Evolutionary conservation across 805 yeast genomes (phyloP).

Genomic region (Myxozyma neglecta): DNA sequence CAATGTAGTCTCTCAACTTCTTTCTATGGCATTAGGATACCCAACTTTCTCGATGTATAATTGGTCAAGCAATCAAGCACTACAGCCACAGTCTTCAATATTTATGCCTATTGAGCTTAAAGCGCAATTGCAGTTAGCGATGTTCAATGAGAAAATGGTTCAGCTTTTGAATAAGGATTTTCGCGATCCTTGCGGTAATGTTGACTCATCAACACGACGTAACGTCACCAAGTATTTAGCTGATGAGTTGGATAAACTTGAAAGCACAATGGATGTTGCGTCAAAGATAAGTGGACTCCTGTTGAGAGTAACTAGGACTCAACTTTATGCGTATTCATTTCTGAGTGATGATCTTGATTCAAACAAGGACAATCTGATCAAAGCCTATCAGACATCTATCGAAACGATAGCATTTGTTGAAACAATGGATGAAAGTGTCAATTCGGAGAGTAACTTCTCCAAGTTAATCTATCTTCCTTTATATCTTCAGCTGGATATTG

Average conservation of each 20-base stretch:
- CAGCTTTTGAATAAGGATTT: conserved; percentile 72
- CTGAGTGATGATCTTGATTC: conserved; percentile 54
- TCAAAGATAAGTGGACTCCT: conserved; percentile 73
- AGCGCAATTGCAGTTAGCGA: conserved; percentile 79
- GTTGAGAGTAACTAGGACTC: conserved; percentile 73
- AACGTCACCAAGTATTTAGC: conserved; percentile 71
- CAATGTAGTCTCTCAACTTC: conserved; percentile 82
- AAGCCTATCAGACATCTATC: conserved; percentile 77
- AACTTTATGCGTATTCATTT: conserved; percentile 76
- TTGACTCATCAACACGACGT: conserved; percentile 66
- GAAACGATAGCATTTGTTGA: conserved; percentile 38
- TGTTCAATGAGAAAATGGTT: conserved; percentile 82
- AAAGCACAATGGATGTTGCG: conserved; percentile 50
- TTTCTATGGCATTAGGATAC: conserved; percentile 90
- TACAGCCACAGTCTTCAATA: conserved; percentile 48
- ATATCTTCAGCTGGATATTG: conserved; percentile 65
- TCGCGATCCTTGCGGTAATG: conserved; percentile 63
- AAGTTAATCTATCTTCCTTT: conserved; percentile 79
- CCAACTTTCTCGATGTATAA: conserved; percentile 91
- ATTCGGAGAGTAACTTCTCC: conserved; percentile 52
- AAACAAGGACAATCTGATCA: conserved; percentile 68
- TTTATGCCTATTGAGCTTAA: conserved; percentile 60
- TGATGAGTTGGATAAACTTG: conserved; percentile 74
- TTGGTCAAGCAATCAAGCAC: conserved; percentile 58
- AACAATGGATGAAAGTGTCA: conserved; percentile 63